Evolutionary conservation across 208 protist species (phyloP), one percentile per base, ranked within the genome.

Genomic region (Leishmania major): DNA sequence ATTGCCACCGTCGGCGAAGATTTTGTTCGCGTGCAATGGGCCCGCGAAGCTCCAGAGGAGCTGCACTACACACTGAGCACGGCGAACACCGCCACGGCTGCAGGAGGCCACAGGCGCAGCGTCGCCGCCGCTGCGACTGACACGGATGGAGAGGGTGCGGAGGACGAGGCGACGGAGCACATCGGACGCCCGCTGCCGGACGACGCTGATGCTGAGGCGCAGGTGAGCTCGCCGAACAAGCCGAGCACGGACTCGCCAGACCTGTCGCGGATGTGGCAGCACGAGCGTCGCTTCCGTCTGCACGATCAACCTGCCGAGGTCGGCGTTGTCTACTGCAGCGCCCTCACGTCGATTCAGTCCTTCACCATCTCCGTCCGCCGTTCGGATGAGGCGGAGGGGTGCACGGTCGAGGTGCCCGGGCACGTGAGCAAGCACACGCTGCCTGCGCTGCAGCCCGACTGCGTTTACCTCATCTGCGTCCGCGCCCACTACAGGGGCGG

Each of bases 1-100:
- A 87, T 96, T 43, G 84, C 85, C 47, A 92, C 93, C 11, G 90
- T 96, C 40, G 96, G 96, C 15, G 96, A 98, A 83, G 92, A 96
- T 78, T 98, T 94, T 83, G 84, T 97, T 64, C 93, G 91, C 28
- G 47, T 97, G 37, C 71, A 73, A 71, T 98, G 96, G 96, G 64
- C 78, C 45, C 91, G 94, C 62, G 84, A 89, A 3, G 90, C 88
- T 15, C 94, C 94, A 6, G 90, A 95, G 84, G 89, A 91, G 85
- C 15, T 96, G 62, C 85, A 88, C 62, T 69, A 87, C 75, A 80
- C 80, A 7, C 74, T 80, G 8, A 75, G 53, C 37, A 62, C 77
- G 2, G 73, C 43, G n/a, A 71, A 10, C 57, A 53, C 47, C 59
- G 49, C 53, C 31, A 72, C 59, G 6, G 43, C 22, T 51, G 64